These are phyloP conservation scores for Leccinum uliginosum DNA, from an alignment of 768 basidiomycete genomes.

Conservation along the genomic window DNA sequence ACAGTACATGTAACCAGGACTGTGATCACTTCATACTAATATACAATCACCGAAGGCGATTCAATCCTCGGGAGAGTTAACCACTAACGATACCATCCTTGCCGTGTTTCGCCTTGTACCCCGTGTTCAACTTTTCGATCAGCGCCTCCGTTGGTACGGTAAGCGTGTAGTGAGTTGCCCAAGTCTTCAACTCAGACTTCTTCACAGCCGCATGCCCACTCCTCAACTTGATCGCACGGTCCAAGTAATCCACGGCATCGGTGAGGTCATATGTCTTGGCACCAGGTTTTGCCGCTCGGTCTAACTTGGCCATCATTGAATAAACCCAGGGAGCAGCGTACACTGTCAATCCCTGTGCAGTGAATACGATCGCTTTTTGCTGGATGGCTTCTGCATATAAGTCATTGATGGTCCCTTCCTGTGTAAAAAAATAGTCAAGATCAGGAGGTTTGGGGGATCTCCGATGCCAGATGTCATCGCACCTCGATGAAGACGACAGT, in stretches of 20 bases:
- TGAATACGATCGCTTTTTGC: slow-evolving; percentile 4
- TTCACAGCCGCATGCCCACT: slow-evolving; percentile 1
- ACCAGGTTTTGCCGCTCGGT: slow-evolving; percentile 5
- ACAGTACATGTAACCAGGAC: background rate
- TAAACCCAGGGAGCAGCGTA: slow-evolving; percentile 12
- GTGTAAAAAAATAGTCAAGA: background rate
- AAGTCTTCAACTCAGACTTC: slow-evolving; percentile 3
- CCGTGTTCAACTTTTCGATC: background rate
- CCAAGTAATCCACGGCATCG: slow-evolving; percentile 9
- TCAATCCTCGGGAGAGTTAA: background rate
- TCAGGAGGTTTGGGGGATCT: background rate
- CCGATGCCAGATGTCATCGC: background rate
- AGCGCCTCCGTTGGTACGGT: background rate
- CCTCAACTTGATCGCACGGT: background rate
- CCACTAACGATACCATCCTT: background rate
- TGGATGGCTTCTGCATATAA: slow-evolving; percentile 1
- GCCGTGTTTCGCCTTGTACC: background rate
- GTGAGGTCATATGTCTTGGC: slow-evolving; percentile 7
- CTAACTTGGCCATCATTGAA: slow-evolving; percentile 7
- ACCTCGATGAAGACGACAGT: slow-evolving; percentile 7
- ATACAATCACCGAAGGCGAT: background rate
- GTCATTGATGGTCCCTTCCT: background rate
- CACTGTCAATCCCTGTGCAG: slow-evolving; percentile 7
- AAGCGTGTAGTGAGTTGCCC: slow-evolving; percentile 2
- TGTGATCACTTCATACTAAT: background rate